Base-by-base conservation (phyloP, 1,284 basidiomycete genomes). In the Exobasidium rhododendri region DNA sequence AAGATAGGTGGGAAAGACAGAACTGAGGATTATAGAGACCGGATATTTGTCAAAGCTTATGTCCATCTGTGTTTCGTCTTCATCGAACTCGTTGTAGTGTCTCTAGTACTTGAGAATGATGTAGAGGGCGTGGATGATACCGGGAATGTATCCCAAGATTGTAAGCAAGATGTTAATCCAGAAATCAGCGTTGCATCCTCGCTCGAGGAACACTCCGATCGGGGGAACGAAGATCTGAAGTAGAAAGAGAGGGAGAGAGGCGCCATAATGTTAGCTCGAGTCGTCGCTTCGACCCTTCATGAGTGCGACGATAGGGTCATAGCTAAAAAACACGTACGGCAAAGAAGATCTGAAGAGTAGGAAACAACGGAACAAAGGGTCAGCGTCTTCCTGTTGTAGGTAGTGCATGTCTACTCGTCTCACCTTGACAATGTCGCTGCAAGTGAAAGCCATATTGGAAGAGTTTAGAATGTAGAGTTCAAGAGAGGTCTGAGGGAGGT, bases 121-220 rank as follows among this genome's bases (percentile, higher is more conserved):
- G 70, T 74, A 74, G 46, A 74, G 65, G 40, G 72, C 72, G 69
- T 73, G 70, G 62, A 74, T 68, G 69, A 74, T 74, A 62, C 72
- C 72, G 24, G 72, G 61, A 30, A 62, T 55, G 56, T 65, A 74
- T 63, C 72, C 72, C 40, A 74, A 71, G 54, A 74, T 74, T 56
- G 68, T 72, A 58, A 72, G 62, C 46, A 73, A 62, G 50, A 74
- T 66, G 67, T 60, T 56, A 47, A 60, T 58, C 59, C 58, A 59
- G 57, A 69, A 67, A 55, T 67, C 56, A 50, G 40, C 46, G 24
- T 58, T 51, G 56, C 69, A 71, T 7, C 69, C 69, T 35, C 60
- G 55, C 63, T 71, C 69, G 52, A 71, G 50, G 57, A 71, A 71
- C 28, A 71, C 69, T 66, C 69, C 69, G 22, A 71, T 56, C 3